Evolutionary conservation across 805 yeast genomes (phyloP).

Genomic region (Metschnikowia continentalis): DNA sequence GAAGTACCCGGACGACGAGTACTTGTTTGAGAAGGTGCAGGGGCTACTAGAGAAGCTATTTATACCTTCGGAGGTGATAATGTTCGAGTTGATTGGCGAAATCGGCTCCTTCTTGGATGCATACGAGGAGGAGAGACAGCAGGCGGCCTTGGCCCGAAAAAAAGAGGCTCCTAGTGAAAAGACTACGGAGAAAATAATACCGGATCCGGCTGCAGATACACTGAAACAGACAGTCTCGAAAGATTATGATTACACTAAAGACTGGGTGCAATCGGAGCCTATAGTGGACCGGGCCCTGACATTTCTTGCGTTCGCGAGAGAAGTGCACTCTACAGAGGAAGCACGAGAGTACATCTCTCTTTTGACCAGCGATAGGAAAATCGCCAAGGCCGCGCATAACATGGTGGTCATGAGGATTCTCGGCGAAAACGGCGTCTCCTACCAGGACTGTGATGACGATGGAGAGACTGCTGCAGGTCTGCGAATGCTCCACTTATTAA

Average conservation of each 20-base stretch:
- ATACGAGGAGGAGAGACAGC: slow-evolving; percentile 20
- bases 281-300: slow-evolving; percentile 80
- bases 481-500: slow-evolving; percentile 70
- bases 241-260: slow-evolving; percentile 48
- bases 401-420: slow-evolving; percentile 86
- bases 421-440: slow-evolving; percentile 48
- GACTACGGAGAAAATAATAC: background rate
- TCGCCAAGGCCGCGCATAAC: slow-evolving; percentile 68
- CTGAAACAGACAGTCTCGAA: background rate
- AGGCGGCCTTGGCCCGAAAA: background rate
- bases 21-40: slow-evolving; percentile 44
- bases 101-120: slow-evolving; percentile 46
- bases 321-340: slow-evolving; percentile 62
- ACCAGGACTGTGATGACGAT: slow-evolving; percentile 92
- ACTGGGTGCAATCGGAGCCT: slow-evolving; percentile 78
- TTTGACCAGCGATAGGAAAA: slow-evolving; percentile 60
- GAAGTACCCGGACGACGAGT: slow-evolving; percentile 39
- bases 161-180: background rate
- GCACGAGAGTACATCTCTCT: slow-evolving; percentile 50
- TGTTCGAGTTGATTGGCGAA: slow-evolving; percentile 75
- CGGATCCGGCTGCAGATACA: background rate
- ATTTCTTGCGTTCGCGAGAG: slow-evolving; percentile 71
- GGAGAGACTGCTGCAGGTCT: slow-evolving; percentile 98
- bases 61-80: slow-evolving; percentile 61
- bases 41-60: slow-evolving; percentile 49